Conservation (phyloP, 495 filamentous ascomycete genomes). For the Clavariopsis aquatica region DNA sequence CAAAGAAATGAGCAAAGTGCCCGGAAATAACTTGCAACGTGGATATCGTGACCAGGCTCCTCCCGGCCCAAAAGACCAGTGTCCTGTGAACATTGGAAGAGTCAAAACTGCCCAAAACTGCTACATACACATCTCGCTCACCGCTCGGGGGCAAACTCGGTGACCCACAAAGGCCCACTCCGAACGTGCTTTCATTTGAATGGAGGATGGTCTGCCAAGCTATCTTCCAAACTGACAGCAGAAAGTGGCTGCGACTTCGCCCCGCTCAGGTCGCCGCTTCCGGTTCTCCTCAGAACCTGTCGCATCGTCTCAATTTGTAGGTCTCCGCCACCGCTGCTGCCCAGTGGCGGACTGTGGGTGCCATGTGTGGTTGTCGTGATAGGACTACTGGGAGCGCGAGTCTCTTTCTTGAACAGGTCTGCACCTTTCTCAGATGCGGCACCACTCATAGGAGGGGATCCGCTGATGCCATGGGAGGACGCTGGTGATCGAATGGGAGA, state of each 20-base stretch:
- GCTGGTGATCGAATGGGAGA: conserved; percentile 70
- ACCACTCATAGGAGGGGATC: conserved; percentile 69
- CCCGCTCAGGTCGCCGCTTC: conserved; percentile 73
- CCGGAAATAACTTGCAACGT: conserved; percentile 4
- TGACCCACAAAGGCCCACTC: neutral
- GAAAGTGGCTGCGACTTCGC: conserved; percentile 63
- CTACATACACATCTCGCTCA: neutral
- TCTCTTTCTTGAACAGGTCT: conserved; percentile 55
- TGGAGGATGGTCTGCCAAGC: conserved; percentile 37
- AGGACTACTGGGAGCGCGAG: conserved; percentile 49
- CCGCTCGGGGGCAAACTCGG: conserved; percentile 2
- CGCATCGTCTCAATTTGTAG: conserved; percentile 87
- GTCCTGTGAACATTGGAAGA: neutral
- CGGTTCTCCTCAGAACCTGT: conserved; percentile 79
- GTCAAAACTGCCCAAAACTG: neutral
- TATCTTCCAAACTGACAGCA: conserved; percentile 53
- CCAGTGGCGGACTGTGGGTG: conserved; percentile 42
- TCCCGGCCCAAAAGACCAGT: conserved; percentile 9
- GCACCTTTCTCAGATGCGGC: conserved; percentile 65
- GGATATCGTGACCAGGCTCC: conserved; percentile 18
- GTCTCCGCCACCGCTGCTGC: conserved; percentile 50
- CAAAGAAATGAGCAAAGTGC: neutral
- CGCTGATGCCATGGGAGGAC: conserved; percentile 58
- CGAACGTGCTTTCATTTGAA: conserved; percentile 32
- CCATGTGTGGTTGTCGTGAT: conserved; percentile 41